These are phyloP conservation scores for Crithidia mellificae DNA, from an alignment of 208 protist genomes.

Conservation along the genomic window DNA sequence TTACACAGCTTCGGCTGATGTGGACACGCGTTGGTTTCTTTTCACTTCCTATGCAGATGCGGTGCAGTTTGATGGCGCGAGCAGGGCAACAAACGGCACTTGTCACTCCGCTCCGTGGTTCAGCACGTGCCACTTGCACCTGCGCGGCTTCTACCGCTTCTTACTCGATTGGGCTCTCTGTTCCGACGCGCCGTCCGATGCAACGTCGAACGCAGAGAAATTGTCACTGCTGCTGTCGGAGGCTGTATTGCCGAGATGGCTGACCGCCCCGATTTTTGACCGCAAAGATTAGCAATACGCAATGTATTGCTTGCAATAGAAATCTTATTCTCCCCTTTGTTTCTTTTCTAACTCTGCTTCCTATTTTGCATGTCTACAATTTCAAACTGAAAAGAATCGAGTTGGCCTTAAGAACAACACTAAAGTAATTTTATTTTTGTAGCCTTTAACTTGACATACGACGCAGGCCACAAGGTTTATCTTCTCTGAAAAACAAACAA, in stretches of 20 bases:
- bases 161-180: not conserved
- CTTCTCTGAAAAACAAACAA: too few relatives aligned
- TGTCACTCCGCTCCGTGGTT: slow-evolving; percentile 3
- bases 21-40: slow-evolving; percentile 9
- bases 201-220: not conserved
- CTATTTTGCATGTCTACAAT: too few relatives aligned
- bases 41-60: not conserved
- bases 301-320: too few relatives aligned
- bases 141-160: not conserved
- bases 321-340: too few relatives aligned
- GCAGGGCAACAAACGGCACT: too few relatives aligned
- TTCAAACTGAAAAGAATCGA: too few relatives aligned
- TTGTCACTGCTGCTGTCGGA: not conserved
- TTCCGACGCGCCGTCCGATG: not conserved
- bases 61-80: not conserved
- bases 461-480: too few relatives aligned
- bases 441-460: too few relatives aligned
- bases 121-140: not conserved
- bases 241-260: slow-evolving; percentile 6
- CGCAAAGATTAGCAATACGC: not conserved
- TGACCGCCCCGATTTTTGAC: not conserved
- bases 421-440: too few relatives aligned
- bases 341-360: too few relatives aligned
- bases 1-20: not conserved
- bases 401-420: too few relatives aligned